Percentiles rank a stretch among this genome's conserved stretches.
phyloP scores from a whole-genome alignment of 345 rosid species.

The Sisymbrium irio region DNA sequence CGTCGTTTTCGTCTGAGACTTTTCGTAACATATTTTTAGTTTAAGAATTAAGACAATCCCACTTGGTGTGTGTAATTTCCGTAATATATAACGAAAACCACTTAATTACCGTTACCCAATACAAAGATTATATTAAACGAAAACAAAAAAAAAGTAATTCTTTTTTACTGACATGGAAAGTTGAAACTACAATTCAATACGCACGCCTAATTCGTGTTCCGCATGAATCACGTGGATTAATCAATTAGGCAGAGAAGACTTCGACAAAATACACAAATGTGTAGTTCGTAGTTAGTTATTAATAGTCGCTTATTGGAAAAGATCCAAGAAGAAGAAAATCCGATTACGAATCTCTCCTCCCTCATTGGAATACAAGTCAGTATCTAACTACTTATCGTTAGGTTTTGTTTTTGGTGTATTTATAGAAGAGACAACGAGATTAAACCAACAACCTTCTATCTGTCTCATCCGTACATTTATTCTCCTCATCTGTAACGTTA shows the following conservation, averaged over 20 bases:
- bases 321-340: slow-evolving; percentile 5
- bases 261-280: neutral
- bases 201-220: slow-evolving; percentile 5
- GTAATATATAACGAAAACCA: neutral
- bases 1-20: neutral
- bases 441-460: neutral
- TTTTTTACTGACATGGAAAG: neutral
- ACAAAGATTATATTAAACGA: neutral
- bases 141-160: neutral
- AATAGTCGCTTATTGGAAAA: neutral
- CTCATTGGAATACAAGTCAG: neutral
- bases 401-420: slow-evolving; percentile 3
- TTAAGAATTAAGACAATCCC: neutral
- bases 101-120: no score
- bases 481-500: neutral
- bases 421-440: slow-evolving; percentile 15
- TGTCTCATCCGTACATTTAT: slow-evolving; percentile 27
- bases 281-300: neutral
- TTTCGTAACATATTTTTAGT: neutral
- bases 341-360: neutral
- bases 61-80: neutral
- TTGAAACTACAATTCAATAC: neutral
- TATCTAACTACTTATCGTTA: neutral
- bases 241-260: neutral
- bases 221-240: slow-evolving; percentile 28